Base-by-base conservation (phyloP, 2,329 filamentous ascomycete genomes). In the Monilinia fructicola region DNA sequence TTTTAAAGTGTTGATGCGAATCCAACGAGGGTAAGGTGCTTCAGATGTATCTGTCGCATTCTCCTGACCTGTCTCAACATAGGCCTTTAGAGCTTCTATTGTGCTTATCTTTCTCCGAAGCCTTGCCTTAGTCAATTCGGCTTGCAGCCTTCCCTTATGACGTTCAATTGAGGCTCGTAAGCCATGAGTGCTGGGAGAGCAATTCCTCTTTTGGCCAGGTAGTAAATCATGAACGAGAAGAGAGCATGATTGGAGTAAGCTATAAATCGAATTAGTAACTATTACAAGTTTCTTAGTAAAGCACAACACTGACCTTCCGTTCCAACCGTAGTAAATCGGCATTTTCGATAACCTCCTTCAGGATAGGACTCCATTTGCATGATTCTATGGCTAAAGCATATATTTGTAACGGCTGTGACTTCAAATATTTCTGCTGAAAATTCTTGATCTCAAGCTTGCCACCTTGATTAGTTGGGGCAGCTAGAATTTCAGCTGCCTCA, bases 341-440 rank as follows among this genome's bases (percentile, higher is more conserved):
- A 71, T 84, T 87, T 72, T 97, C 92, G 74, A 99, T 87, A n/a
- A 97, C 89, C 74, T 97, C 93, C 74, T 92, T 92, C 58, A 99
- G 80, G 3, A 97, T 83, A 4, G 82, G 77, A 73, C 93, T 95
- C 92, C 94, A 97, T 87, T 97, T 98, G 72, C 90, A 88, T 1
- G 91, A 88, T 78, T 98, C 93, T 28, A 90, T 85, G 28, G 93
- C 90, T 46, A 99, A 82, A 11, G 95, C 95, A 76, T 95, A 98
- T 10, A 98, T 82, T 76, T 96, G 91, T 14, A 89, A 88, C 0
- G 90, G 89, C 3, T 89, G 85, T 21, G 90, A 93, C 75, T 94
- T 96, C 71, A 92, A 79, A 10, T 83, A 82, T 73, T 90, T 90
- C 69, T 89, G 67, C 83, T 82, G 78, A 95, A 98, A 54, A 98